Percentiles rank a stretch among this genome's conserved stretches.
These are phyloP conservation scores for Keithomyces neogunnii DNA, from an alignment of 2,329 filamentous ascomycete species.

Conservation along the genomic window DNA sequence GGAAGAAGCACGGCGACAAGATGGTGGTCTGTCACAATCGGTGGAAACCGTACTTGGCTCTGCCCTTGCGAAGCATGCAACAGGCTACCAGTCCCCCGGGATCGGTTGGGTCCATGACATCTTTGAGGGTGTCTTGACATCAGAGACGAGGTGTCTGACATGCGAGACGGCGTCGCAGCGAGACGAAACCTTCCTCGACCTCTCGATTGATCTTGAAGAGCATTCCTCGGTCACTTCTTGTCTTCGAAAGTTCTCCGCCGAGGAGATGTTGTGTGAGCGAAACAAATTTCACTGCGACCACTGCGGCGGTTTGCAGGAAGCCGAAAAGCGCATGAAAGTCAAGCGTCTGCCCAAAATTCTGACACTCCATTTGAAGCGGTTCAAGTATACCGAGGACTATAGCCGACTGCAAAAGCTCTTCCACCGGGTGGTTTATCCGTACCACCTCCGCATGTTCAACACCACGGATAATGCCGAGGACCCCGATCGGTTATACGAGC, in stretches of 20 bases:
- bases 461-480: slow-evolving; percentile 94
- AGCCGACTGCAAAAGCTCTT: slow-evolving; percentile 93
- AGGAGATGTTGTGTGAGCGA: slow-evolving; percentile 95
- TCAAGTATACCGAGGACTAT: slow-evolving; percentile 96
- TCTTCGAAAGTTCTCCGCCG: slow-evolving; percentile 88
- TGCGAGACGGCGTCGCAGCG: slow-evolving; percentile 93
- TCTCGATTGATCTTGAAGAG: slow-evolving; percentile 92
- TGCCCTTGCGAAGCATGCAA: slow-evolving; percentile 25
- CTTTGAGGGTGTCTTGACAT: slow-evolving; percentile 90
- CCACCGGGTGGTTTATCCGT: slow-evolving; percentile 93
- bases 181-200: slow-evolving; percentile 90
- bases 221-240: slow-evolving; percentile 96
- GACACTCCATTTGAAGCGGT: slow-evolving; percentile 88
- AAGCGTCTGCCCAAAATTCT: slow-evolving; percentile 88
- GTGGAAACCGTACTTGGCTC: slow-evolving; percentile 32
- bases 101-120: slow-evolving; percentile 94
- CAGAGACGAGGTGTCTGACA: slow-evolving; percentile 91
- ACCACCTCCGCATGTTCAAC: slow-evolving; percentile 93
- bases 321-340: slow-evolving; percentile 99
- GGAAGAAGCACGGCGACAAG: slow-evolving; percentile 29
- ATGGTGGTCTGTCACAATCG: slow-evolving; percentile 38
- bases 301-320: slow-evolving; percentile 92
- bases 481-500: slow-evolving; percentile 86
- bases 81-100: slow-evolving; percentile 47
- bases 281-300: slow-evolving; percentile 99